A percentile compares a stretch with the other conserved stretches of the same genome.
phyloP scores from a whole-genome alignment of 2,329 filamentous ascomycete species.

The Pyrenochaeta sp. region DNA sequence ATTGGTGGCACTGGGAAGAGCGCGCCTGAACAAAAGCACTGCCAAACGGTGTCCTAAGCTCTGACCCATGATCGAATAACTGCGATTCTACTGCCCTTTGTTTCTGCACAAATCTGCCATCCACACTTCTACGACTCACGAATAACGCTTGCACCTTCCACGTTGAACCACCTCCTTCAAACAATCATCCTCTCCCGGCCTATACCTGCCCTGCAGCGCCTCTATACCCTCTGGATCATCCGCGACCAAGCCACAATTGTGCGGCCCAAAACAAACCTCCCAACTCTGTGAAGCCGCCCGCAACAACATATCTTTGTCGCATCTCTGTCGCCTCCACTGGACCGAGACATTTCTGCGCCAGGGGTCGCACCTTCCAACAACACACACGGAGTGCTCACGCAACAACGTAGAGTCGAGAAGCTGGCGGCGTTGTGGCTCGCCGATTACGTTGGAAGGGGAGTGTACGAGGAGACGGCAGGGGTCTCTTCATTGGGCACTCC shows the following conservation, averaged over 20 bases:
- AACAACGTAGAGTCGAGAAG: neutral
- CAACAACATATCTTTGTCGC: neutral
- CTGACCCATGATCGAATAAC: neutral
- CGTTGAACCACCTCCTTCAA: slow-evolving; percentile 1
- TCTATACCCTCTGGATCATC: neutral
- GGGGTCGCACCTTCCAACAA: neutral
- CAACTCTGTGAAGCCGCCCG: neutral
- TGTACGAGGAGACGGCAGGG: slow-evolving; percentile 19
- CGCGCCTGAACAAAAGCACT: slow-evolving; percentile 10
- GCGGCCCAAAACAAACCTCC: neutral
- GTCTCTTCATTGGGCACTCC: slow-evolving; percentile 31
- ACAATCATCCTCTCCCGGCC: slow-evolving; percentile 1
- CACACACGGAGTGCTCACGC: neutral
- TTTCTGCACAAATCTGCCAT: too few relatives aligned
- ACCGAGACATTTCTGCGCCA: neutral
- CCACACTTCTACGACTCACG: too few relatives aligned
- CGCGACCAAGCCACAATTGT: neutral
- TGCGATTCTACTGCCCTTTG: neutral
- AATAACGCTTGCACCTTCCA: slow-evolving; percentile 4
- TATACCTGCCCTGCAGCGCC: slow-evolving; percentile 1
- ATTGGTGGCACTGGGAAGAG: slow-evolving; percentile 11
- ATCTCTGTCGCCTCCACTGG: neutral
- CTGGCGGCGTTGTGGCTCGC: slow-evolving; percentile 16
- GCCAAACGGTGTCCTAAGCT: neutral
- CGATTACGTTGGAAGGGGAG: slow-evolving; percentile 20